Percentiles rank a stretch among this genome's conserved stretches.
Evolutionary conservation across 202 grass and related monocot genomes (phyloP).

Genomic region (Panicum virgatum): DNA sequence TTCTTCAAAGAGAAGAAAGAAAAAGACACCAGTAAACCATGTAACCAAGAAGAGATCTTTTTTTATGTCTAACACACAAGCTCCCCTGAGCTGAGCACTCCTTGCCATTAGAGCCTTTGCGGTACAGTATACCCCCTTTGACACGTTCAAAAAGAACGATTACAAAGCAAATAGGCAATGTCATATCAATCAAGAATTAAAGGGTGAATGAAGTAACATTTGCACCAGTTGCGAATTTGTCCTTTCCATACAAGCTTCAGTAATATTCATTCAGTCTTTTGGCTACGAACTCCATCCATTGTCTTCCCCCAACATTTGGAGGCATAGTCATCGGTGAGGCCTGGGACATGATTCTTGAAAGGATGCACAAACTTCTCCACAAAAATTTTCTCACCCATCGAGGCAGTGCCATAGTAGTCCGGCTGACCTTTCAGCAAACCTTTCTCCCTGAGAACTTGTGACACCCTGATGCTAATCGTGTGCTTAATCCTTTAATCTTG

Average conservation of each 20-base stretch:
- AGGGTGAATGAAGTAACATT: not conserved
- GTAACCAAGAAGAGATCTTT: not conserved
- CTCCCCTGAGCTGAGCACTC: not conserved
- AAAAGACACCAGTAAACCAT: not conserved
- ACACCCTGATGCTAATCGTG: too few relatives aligned
- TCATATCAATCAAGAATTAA: not conserved
- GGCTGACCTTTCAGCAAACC: not conserved
- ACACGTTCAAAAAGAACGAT: not conserved
- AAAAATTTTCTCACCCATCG: slow-evolving; percentile 26
- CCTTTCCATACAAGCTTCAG: not conserved
- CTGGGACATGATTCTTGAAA: slow-evolving; percentile 15
- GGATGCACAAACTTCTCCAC: slow-evolving; percentile 23
- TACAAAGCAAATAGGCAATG: not conserved
- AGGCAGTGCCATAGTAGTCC: not conserved
- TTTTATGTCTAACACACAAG: not conserved
- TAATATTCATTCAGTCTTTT: not conserved
- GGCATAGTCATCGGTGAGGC: slow-evolving; percentile 29
- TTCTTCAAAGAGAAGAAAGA: not conserved
- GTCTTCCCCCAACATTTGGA: slow-evolving; percentile 16
- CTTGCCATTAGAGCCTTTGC: not conserved
- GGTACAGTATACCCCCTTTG: not conserved
- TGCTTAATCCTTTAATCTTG: too few relatives aligned
- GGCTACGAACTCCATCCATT: not conserved
- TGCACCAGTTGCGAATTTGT: not conserved
- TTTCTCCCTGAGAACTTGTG: slow-evolving; percentile 37